Evolutionary conservation across 129 eudicot genomes (phyloP), one percentile per base, ranked within the genome.

Genomic region (Artemisia tridentata): DNA sequence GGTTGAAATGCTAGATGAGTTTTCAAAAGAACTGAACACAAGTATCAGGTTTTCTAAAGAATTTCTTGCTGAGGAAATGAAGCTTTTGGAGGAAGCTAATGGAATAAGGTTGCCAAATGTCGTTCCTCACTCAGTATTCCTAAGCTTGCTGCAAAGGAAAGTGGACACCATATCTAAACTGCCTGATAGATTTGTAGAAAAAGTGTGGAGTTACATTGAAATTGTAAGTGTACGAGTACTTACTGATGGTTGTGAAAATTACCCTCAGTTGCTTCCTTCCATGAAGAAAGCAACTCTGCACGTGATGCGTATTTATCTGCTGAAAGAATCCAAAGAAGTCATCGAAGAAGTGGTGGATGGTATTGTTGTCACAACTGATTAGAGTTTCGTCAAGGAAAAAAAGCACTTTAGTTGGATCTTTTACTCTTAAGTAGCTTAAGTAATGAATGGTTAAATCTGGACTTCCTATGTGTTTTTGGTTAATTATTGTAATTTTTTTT

Each of bases 91-190:
- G 63, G 86, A 82, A 49, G 74, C 75, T 11, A 78, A 70, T 16
- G 80, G 80, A 3, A 73, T 82, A 16, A 74, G 68, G 21, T 65
- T 78, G 19, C 78, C 83, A 17, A 25, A 63, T 70, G 74, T 76
- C 1, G 56, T 65, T 17, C 46, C 83, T 5, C 69, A 69, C 54
- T 57, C 68, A 2, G 80, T 72, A 4, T 82, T 82, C 38, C 78
- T 14, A 4, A 38, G 14, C 2, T 14, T 80, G 41, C 72, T 80
- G 17, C 27, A 69, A n/a, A 69, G 47, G 14, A 70, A 71, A 45
- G 77, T 75, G 45, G 63, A 61, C 17, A n/a, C 1, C 3, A 4
- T 80, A 11, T 69, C 73, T 0, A 71, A 16, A 9, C 3, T 61
- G 20, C 79, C 83, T 0, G 11, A 51, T 61, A 34, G 60, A 2